A percentile compares a stretch with the other conserved stretches of the same genome.
Evolutionary conservation across 2,329 filamentous ascomycete species (phyloP).

Genomic region (Aureobasidium sp.): DNA sequence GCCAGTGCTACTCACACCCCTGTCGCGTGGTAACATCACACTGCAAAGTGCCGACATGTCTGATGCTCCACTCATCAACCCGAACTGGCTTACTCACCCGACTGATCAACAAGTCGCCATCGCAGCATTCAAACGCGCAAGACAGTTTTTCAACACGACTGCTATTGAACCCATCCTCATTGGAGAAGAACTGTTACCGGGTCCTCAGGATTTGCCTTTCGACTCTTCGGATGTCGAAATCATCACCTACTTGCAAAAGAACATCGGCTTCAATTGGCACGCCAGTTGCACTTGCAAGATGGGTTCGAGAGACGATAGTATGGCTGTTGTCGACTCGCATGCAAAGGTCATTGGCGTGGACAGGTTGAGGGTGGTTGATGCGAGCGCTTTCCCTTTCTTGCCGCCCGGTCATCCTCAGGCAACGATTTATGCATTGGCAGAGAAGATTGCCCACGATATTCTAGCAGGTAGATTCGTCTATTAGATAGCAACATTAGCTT

Average conservation of each 20-base stretch:
- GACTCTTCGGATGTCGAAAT: constrained; percentile 24
- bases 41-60: constrained; percentile 23
- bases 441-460: constrained; percentile 26
- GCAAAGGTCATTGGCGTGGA: constrained; percentile 23
- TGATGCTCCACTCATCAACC: constrained; percentile 26
- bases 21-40: constrained; percentile 7
- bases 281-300: constrained; percentile 3
- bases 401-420: constrained; percentile 14
- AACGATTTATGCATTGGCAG: constrained; percentile 24
- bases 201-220: constrained; percentile 5
- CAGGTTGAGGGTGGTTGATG: constrained; percentile 31
- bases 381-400: constrained; percentile 21
- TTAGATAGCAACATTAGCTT: not conserved
- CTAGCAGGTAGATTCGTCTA: not conserved
- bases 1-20: not conserved
- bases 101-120: constrained; percentile 21
- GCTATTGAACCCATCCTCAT: constrained; percentile 21
- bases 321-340: constrained; percentile 18
- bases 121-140: constrained; percentile 8
- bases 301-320: constrained; percentile 8
- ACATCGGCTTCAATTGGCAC: not conserved
- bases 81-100: constrained; percentile 28
- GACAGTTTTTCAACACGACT: constrained; percentile 21
- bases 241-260: constrained; percentile 12
- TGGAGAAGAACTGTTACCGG: constrained; percentile 24